Percentiles rank a stretch among this genome's conserved stretches.
phyloP scores from a whole-genome alignment of 306 rosid genomes.

The Medicago ruthenica region DNA sequence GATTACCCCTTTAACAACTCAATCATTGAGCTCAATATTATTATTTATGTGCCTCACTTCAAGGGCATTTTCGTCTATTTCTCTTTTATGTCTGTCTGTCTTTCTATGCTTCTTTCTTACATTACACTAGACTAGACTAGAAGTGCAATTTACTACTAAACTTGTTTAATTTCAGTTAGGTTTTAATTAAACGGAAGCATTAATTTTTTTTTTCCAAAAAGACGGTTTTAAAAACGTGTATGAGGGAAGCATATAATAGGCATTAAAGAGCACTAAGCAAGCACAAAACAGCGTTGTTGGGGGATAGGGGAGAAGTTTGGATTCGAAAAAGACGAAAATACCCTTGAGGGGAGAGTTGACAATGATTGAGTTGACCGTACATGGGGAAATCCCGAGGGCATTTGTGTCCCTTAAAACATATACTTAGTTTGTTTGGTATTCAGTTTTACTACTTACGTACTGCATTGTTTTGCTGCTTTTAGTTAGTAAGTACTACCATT shows the following conservation, averaged over 20 bases:
- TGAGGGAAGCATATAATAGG: not conserved
- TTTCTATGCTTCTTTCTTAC: not conserved
- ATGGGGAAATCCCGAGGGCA: constrained; percentile 83
- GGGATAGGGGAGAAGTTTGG: constrained; percentile 28
- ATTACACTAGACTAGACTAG: too few species aligned
- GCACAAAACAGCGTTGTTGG: not conserved
- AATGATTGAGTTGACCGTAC: constrained; percentile 77
- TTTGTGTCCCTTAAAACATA: constrained; percentile 62
- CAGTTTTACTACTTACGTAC: constrained; percentile 63
- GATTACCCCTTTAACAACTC: constrained; percentile 30
- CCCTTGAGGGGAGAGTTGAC: constrained; percentile 44
- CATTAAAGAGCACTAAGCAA: not conserved
- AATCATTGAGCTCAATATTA: constrained; percentile 47
- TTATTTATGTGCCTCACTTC: constrained; percentile 11
- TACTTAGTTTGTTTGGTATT: constrained; percentile 42
- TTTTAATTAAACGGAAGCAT: not conserved
- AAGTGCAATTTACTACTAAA: constrained; percentile 15
- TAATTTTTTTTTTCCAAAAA: not conserved
- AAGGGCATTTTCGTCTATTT: constrained; percentile 60
- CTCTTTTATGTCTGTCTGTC: not conserved
- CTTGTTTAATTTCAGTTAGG: not conserved
- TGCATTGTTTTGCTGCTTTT: constrained; percentile 47
- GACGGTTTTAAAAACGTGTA: constrained; percentile 13
- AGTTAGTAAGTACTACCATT: constrained; percentile 41
- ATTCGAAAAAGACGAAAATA: constrained; percentile 41